Conservation (phyloP, 1,139 yeast genomes). For the Trichomonascaceae sp. region DNA sequence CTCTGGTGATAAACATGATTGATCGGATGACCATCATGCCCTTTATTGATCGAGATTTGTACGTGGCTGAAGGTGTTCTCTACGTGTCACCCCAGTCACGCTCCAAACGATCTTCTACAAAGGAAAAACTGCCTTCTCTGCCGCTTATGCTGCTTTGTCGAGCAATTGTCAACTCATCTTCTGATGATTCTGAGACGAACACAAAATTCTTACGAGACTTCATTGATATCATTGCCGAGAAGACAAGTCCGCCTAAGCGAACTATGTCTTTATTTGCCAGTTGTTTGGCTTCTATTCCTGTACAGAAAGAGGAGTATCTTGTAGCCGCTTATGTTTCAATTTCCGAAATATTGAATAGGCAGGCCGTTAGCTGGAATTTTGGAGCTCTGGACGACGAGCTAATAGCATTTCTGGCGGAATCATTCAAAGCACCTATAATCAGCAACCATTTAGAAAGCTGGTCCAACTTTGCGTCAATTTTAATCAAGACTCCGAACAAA, state of each 20-base stretch:
- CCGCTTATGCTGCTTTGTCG: constrained; percentile 3
- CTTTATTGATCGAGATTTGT: constrained; percentile 13
- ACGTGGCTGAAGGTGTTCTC: constrained; percentile 4
- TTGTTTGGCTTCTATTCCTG: constrained; percentile 1
- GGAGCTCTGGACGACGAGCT: constrained; percentile 2
- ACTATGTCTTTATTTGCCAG: constrained; percentile 4
- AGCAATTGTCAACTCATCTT: not conserved
- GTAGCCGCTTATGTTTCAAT: not conserved
- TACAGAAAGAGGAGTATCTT: not conserved
- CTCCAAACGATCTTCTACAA: not conserved
- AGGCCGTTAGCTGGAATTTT: constrained; percentile 5
- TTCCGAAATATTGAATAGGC: constrained; percentile 1
- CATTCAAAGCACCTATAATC: constrained; percentile 1
- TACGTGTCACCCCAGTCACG: not conserved
- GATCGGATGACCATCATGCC: constrained; percentile 16
- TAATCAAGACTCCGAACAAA: constrained; percentile 1
- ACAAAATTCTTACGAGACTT: not conserved
- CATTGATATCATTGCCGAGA: constrained; percentile 1
- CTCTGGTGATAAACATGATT: constrained; percentile 13
- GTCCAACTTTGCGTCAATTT: not conserved
- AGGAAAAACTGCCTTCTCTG: not conserved
- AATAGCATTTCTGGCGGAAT: not conserved
- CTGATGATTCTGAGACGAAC: not conserved
- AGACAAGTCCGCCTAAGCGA: constrained; percentile 5
- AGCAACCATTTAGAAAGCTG: constrained; percentile 3